Conservation (phyloP, 2,329 filamentous ascomycete genomes). For the Venturia pyrina region DNA sequence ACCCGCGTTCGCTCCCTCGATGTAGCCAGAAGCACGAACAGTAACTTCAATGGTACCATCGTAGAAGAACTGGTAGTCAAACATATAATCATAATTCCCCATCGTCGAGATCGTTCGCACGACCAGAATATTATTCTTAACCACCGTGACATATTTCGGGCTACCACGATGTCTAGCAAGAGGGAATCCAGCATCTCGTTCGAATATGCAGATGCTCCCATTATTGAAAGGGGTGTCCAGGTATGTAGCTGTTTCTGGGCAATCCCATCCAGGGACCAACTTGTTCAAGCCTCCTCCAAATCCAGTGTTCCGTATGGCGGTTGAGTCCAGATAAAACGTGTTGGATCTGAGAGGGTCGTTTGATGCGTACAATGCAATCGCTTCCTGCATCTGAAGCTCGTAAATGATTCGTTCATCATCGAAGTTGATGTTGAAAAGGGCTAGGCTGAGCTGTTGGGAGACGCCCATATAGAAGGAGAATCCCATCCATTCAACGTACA, state of each 20-base stretch:
- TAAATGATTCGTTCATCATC: constrained; percentile 43
- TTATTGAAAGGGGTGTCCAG: constrained; percentile 23
- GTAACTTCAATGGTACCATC: constrained; percentile 35
- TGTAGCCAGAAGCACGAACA: constrained; percentile 30
- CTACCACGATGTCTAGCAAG: constrained; percentile 26
- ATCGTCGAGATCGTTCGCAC: constrained; percentile 41
- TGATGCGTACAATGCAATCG: constrained; percentile 43
- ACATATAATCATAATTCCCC: constrained; percentile 42
- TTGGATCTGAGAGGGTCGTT: constrained; percentile 34
- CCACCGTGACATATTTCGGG: constrained; percentile 20
- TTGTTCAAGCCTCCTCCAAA: constrained; percentile 28
- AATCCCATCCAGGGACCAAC: constrained; percentile 35
- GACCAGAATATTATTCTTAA: constrained; percentile 28
- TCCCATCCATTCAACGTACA: constrained; percentile 44
- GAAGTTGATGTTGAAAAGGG: constrained; percentile 41
- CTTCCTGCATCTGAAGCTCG: constrained; percentile 44
- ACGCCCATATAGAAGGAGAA: constrained; percentile 43
- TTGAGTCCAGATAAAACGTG: constrained; percentile 35
- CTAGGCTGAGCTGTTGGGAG: constrained; percentile 35
- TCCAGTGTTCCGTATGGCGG: constrained; percentile 22
- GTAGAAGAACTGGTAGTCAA: constrained; percentile 38
- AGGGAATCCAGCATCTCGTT: constrained; percentile 25
- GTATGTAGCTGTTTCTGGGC: constrained; percentile 31
- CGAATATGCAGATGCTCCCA: constrained; percentile 31
- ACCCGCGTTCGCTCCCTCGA: constrained; percentile 22